Conservation (phyloP, 805 yeast species). For the Schizosaccharomyces osmophilus region DNA sequence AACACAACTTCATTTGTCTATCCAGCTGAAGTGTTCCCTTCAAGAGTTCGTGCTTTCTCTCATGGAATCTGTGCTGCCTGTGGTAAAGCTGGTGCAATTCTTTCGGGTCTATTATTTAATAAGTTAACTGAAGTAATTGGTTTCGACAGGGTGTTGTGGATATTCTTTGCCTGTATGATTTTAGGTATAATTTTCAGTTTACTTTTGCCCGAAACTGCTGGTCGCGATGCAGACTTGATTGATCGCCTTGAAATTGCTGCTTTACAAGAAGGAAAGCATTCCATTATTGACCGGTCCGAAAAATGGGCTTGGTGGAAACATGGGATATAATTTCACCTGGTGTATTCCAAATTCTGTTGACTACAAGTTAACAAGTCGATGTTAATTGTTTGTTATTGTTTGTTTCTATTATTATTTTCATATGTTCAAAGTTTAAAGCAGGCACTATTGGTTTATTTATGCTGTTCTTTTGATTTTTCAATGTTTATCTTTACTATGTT, state of each 20-base stretch:
- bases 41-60: constrained; percentile 85
- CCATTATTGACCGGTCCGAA: background rate
- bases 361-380: too few species aligned
- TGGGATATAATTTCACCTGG: background rate
- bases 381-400: too few species aligned
- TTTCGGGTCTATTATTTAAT: constrained; percentile 22
- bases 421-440: too few species aligned
- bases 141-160: background rate
- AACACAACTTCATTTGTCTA: constrained; percentile 74
- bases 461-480: too few species aligned
- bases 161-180: constrained; percentile 1
- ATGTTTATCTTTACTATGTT: too few species aligned
- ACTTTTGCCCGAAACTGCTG: background rate
- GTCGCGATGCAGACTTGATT: constrained; percentile 1
- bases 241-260: background rate
- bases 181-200: background rate
- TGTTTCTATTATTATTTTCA: too few species aligned
- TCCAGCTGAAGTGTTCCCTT: constrained; percentile 84
- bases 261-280: background rate
- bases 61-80: constrained; percentile 85
- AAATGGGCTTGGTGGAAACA: constrained; percentile 1
- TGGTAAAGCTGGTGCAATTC: constrained; percentile 81
- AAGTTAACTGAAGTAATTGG: background rate
- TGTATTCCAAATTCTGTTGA: too few species aligned
- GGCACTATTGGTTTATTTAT: too few species aligned